Conservation (phyloP, 2,329 filamentous ascomycete species). For the Diaporthe batatas region DNA sequence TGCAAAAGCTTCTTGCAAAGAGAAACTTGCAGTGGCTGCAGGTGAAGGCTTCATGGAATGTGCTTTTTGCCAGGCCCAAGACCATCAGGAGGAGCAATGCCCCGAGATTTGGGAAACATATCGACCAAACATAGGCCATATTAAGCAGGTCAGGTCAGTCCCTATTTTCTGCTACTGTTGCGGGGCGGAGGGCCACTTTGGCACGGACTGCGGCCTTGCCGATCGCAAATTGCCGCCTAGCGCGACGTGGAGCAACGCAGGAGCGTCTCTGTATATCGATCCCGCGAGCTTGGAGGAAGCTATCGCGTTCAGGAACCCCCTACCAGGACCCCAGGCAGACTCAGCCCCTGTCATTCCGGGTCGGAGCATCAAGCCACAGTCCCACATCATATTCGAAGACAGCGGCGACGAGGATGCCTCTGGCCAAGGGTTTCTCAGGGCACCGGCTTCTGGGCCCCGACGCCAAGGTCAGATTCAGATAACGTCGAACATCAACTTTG, state of each 20-base stretch:
- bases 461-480: conserved; percentile 40
- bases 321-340: conserved; percentile 32
- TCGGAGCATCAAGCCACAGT: conserved; percentile 50
- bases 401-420: conserved; percentile 60
- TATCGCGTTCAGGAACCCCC: conserved; percentile 50
- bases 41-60: conserved; percentile 65
- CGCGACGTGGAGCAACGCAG: conserved; percentile 66
- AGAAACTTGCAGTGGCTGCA: conserved; percentile 64
- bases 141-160: conserved; percentile 64
- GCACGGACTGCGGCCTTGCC: conserved; percentile 63
- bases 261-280: conserved; percentile 64
- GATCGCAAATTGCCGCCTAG: conserved; percentile 37
- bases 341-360: conserved; percentile 46
- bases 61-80: conserved; percentile 67
- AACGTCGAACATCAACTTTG: conserved; percentile 42
- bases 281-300: conserved; percentile 55
- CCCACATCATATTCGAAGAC: conserved; percentile 61
- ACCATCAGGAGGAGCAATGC: conserved; percentile 73
- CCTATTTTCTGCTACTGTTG: conserved; percentile 69
- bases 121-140: conserved; percentile 54
- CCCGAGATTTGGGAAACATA: conserved; percentile 72
- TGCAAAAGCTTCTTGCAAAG: conserved; percentile 61
- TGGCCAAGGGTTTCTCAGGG: conserved; percentile 53
- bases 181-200: conserved; percentile 67
- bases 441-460: conserved; percentile 12